A percentile compares a stretch with the other conserved stretches of the same genome.
Evolutionary conservation across 768 basidiomycete species (phyloP).

Genomic region (Trametes coccinea): DNA sequence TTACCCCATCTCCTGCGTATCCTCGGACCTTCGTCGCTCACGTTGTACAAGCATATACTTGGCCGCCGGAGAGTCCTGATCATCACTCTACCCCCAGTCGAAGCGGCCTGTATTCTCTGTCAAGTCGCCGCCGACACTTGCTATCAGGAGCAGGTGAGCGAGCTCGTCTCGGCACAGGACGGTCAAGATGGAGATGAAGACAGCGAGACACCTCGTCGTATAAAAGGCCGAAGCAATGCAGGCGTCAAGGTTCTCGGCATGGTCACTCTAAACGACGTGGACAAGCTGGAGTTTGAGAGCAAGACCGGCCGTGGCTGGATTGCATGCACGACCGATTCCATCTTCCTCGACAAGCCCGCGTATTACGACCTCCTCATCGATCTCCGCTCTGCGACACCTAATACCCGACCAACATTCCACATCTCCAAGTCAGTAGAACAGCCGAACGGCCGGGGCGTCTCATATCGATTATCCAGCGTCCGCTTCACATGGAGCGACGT

Average conservation of each 20-base stretch:
- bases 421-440: constrained; percentile 51
- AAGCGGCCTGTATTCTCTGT: constrained; percentile 73
- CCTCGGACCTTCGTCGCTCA: constrained; percentile 76
- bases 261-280: constrained; percentile 75
- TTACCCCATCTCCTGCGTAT: constrained; percentile 76
- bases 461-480: constrained; percentile 59
- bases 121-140: constrained; percentile 63
- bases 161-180: constrained; percentile 1
- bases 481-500: constrained; percentile 86
- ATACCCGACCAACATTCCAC: constrained; percentile 66
- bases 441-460: constrained; percentile 39
- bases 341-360: constrained; percentile 78
- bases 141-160: constrained; percentile 42
- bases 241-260: constrained; percentile 74
- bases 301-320: constrained; percentile 74
- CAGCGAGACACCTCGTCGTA: constrained; percentile 20
- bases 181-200: constrained; percentile 10
- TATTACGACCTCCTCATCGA: constrained; percentile 84
- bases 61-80: constrained; percentile 76
- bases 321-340: constrained; percentile 82
- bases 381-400: constrained; percentile 65
- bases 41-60: constrained; percentile 77
- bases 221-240: constrained; percentile 45
- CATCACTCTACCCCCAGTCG: constrained; percentile 77
- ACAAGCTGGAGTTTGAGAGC: constrained; percentile 57